Evolutionary conservation across 2,329 filamentous ascomycete genomes (phyloP).

Genomic region (Aspergillus ustus): DNA sequence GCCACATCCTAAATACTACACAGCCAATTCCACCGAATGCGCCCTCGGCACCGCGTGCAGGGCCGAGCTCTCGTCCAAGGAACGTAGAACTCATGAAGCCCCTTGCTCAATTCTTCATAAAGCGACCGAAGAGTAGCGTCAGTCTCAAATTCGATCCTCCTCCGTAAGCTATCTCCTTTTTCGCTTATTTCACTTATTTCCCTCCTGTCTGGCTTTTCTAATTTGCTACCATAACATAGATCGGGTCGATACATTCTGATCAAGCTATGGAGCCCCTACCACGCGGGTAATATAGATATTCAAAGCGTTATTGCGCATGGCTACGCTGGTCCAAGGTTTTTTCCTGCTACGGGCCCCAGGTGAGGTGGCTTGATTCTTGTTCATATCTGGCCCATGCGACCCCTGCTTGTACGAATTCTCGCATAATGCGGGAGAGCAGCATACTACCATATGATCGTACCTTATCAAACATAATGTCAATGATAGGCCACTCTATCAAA

Average conservation of each 20-base stretch:
- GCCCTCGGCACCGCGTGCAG: constrained; percentile 15
- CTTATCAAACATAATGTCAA: background rate
- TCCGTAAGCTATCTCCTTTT: constrained; percentile 35
- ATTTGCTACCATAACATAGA: constrained; percentile 36
- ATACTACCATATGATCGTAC: too few species aligned
- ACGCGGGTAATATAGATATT: constrained; percentile 82
- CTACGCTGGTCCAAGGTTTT: constrained; percentile 83
- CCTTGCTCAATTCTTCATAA: constrained; percentile 82
- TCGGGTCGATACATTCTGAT: constrained; percentile 82
- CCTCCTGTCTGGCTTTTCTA: constrained; percentile 10
- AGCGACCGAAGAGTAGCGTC: constrained; percentile 80
- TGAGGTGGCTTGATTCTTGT: constrained; percentile 34
- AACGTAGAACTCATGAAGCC: constrained; percentile 63
- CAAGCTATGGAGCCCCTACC: constrained; percentile 84
- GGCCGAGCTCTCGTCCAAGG: constrained; percentile 8
- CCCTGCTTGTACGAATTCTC: background rate
- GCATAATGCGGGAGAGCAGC: too few species aligned
- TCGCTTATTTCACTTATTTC: background rate
- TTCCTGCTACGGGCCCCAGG: constrained; percentile 69
- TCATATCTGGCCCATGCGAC: background rate
- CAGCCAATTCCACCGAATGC: constrained; percentile 30
- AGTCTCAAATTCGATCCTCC: constrained; percentile 73
- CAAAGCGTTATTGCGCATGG: constrained; percentile 83
- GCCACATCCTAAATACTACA: constrained; percentile 32
- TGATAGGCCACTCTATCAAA: background rate